phyloP scores from a whole-genome alignment of 116 monocot genomes.

The Zostera marina region DNA sequence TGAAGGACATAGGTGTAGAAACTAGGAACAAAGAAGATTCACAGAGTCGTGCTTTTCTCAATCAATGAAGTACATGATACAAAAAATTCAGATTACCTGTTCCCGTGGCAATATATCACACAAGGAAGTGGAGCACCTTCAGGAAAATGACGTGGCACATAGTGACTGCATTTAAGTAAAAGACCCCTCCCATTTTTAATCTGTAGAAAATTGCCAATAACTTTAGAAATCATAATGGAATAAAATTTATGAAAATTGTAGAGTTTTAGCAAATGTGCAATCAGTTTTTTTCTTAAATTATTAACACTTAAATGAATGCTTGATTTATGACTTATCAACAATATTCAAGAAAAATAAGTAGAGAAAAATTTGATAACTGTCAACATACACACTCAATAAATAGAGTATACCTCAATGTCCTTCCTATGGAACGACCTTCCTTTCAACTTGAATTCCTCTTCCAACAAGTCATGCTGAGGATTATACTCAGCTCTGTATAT shows the following conservation, averaged over 20 bases:
- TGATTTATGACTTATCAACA: neutral
- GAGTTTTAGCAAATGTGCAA: too few relatives aligned
- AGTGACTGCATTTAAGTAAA: conserved; percentile 83
- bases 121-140: conserved; percentile 82
- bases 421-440: conserved; percentile 73
- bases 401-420: conserved; percentile 60
- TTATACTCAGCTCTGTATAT: conserved; percentile 80
- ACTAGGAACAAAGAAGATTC: too few relatives aligned
- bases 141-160: conserved; percentile 40
- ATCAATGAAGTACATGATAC: too few relatives aligned
- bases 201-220: conserved; percentile 13
- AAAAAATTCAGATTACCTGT: conserved; percentile 33
- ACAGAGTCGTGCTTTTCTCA: too few relatives aligned
- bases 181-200: conserved; percentile 68
- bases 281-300: neutral
- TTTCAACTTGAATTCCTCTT: conserved; percentile 71
- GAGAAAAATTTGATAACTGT: neutral
- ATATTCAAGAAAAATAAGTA: neutral
- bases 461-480: conserved; percentile 73
- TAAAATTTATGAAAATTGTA: too few relatives aligned
- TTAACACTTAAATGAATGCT: neutral
- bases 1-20: too few relatives aligned
- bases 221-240: too few relatives aligned
- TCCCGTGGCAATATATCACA: conserved; percentile 99
- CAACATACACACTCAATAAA: neutral